phyloP scores from a whole-genome alignment of 2,329 filamentous ascomycete genomes.

The Lasiodiplodia hormozganensis region DNA sequence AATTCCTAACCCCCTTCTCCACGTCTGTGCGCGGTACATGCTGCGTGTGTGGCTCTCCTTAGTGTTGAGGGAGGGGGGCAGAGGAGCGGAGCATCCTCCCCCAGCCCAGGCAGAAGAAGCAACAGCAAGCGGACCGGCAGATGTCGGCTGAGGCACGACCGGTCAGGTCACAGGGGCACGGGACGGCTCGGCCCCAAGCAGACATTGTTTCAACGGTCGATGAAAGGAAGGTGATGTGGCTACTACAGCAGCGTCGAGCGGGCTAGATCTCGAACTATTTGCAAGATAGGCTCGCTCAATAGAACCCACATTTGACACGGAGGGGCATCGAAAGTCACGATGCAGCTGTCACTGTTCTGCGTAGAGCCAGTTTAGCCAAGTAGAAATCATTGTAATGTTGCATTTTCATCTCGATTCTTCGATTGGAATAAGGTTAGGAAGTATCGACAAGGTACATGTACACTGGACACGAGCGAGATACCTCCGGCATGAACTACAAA shows the following conservation, averaged over 20 bases:
- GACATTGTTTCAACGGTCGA: background rate
- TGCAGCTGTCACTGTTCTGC: background rate
- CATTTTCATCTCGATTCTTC: background rate
- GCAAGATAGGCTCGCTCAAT: background rate
- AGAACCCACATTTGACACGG: background rate
- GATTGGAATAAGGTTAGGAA: background rate
- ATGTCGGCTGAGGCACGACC: background rate
- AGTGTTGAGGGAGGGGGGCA: background rate
- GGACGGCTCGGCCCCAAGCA: background rate
- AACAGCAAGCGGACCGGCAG: background rate
- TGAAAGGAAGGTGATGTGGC: background rate
- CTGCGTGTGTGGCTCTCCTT: background rate
- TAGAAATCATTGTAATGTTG: background rate
- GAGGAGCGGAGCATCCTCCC: background rate
- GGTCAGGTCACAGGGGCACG: conserved; percentile 4
- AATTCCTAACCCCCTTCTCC: background rate
- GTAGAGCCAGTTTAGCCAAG: background rate
- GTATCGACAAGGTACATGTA: background rate
- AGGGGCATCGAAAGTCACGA: background rate
- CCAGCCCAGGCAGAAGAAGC: background rate
- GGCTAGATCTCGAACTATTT: conserved; percentile 1
- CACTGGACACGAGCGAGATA: background rate
- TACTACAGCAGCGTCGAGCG: background rate
- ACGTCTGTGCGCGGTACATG: background rate
- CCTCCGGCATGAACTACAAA: background rate